phyloP scores from a whole-genome alignment of 257 asterid species.

The Solanum medicagineum region DNA sequence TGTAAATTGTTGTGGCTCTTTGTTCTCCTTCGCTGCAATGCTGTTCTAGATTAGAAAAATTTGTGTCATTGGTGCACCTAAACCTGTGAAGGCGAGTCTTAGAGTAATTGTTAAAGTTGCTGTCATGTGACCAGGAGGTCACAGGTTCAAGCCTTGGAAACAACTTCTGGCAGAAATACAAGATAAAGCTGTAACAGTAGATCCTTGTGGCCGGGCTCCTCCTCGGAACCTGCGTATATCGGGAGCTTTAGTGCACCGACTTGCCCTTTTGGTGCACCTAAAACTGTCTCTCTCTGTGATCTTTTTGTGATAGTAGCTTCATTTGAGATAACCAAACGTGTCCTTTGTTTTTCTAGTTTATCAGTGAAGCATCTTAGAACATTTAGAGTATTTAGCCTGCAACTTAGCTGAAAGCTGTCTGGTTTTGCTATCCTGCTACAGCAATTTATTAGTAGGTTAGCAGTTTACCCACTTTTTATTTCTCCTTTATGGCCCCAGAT shows the following conservation, averaged over 20 bases:
- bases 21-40: not conserved
- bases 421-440: not conserved
- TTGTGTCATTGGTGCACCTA: not conserved
- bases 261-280: not conserved
- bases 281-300: not conserved
- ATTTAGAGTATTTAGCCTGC: not conserved
- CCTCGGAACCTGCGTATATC: too few relatives aligned
- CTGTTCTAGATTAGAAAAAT: not conserved
- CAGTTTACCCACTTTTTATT: not conserved
- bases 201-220: too few relatives aligned
- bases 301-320: not conserved
- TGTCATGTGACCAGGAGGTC: too few relatives aligned
- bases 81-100: not conserved
- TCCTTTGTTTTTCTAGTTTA: not conserved
- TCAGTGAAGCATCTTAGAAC: not conserved
- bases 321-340: not conserved
- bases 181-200: too few relatives aligned
- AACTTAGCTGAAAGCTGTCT: not conserved
- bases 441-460: not conserved
- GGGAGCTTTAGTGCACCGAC: too few relatives aligned
- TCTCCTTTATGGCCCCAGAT: not conserved
- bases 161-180: too few relatives aligned
- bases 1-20: not conserved
- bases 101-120: too few relatives aligned
- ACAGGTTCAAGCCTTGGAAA: too few relatives aligned